These are phyloP conservation scores for Hirschfeldia incana DNA, from an alignment of 345 rosid species.

Conservation along the genomic window DNA sequence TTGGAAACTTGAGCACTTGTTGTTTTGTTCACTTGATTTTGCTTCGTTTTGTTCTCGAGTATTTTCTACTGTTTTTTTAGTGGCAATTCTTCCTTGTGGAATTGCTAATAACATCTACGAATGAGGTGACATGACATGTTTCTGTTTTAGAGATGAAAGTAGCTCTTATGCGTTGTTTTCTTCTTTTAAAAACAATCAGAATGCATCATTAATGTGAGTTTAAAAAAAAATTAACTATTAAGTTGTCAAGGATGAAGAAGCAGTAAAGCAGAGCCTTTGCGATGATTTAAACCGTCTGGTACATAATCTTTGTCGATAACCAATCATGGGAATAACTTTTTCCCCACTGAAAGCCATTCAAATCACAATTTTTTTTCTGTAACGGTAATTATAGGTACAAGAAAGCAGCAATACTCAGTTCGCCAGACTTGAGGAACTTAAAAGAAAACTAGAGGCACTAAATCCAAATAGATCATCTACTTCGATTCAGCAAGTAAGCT, in stretches of 20 bases:
- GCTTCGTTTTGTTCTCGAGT: too few species aligned
- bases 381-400: not conserved
- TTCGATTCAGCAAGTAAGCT: conserved; percentile 46
- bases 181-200: too few species aligned
- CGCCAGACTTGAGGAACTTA: not conserved
- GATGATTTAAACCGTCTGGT: conserved; percentile 83
- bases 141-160: too few species aligned
- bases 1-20: too few species aligned
- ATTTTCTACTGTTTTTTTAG: too few species aligned
- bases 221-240: too few species aligned
- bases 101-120: too few species aligned
- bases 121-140: too few species aligned
- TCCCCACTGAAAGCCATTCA: not conserved
- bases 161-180: too few species aligned
- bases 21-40: too few species aligned
- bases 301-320: conserved; percentile 36
- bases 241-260: conserved; percentile 72
- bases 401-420: not conserved
- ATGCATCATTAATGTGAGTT: too few species aligned
- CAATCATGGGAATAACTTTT: not conserved
- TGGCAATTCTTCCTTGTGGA: too few species aligned
- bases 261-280: conserved; percentile 70
- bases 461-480: not conserved
- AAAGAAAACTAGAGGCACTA: not conserved
- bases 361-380: conserved; percentile 8